phyloP scores from a whole-genome alignment of 2,329 filamentous ascomycete species.

The Moelleriella libera region DNA sequence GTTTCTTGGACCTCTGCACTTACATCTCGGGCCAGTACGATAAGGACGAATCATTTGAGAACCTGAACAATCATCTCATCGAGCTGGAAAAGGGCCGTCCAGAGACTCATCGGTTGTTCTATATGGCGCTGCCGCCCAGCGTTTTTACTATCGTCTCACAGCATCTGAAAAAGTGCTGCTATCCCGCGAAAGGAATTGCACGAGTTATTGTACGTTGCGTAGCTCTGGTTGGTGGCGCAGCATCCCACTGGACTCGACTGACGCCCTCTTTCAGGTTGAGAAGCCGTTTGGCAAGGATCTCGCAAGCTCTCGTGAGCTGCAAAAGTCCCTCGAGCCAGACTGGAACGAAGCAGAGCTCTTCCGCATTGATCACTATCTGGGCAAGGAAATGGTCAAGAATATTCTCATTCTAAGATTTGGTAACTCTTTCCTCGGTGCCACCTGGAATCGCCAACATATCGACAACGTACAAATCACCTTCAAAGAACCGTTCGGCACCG shows the following conservation, averaged over 20 bases:
- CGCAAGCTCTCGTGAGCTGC: conserved; percentile 81
- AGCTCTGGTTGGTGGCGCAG: background rate
- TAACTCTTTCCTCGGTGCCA: conserved; percentile 96
- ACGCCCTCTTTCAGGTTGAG: conserved; percentile 56
- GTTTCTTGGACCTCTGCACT: conserved; percentile 77
- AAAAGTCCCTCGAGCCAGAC: conserved; percentile 88
- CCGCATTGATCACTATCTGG: conserved; percentile 98
- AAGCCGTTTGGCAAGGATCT: conserved; percentile 99
- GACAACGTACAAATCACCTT: conserved; percentile 99
- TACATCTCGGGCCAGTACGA: conserved; percentile 98
- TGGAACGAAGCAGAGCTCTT: conserved; percentile 99
- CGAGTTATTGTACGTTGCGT: conserved; percentile 66
- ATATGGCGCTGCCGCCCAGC: conserved; percentile 96
- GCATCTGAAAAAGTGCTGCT: conserved; percentile 94
- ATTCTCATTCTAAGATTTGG: conserved; percentile 95
- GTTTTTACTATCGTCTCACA: conserved; percentile 97
- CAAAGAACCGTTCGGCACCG: conserved; percentile 98
- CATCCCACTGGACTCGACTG: background rate
- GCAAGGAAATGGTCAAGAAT: conserved; percentile 99
- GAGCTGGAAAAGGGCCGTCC: conserved; percentile 69
- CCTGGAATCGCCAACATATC: conserved; percentile 98
- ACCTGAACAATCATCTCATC: conserved; percentile 73
- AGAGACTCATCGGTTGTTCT: conserved; percentile 88
- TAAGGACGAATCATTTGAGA: conserved; percentile 84
- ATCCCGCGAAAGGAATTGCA: conserved; percentile 78